phyloP scores from a whole-genome alignment of 2,329 filamentous ascomycete genomes.

The Aspergillus ibericus region DNA sequence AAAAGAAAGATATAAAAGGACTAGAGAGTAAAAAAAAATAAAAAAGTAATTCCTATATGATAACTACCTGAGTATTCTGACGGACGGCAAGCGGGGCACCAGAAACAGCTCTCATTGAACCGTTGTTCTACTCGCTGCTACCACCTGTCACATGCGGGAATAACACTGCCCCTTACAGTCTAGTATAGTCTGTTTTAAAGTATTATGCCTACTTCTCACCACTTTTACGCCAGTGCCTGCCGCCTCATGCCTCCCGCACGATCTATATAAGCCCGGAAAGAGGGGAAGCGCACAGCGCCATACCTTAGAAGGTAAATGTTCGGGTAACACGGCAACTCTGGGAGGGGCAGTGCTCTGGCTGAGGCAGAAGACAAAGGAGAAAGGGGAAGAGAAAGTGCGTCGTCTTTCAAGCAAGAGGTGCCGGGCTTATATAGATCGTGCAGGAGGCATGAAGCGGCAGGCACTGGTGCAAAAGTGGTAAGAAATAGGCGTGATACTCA shows the following conservation, averaged over 20 bases:
- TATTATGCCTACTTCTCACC: conserved; percentile 18
- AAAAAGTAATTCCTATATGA: no score
- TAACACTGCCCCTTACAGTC: conserved; percentile 17
- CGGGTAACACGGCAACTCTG: no score
- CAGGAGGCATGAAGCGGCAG: conserved; percentile 13
- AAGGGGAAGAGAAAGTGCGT: conserved; percentile 27
- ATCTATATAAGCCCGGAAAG: conserved; percentile 28
- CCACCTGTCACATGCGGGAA: conserved; percentile 18
- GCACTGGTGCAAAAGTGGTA: conserved; percentile 20
- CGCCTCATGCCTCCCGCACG: conserved; percentile 12
- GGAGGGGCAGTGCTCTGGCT: no score
- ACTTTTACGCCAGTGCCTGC: conserved; percentile 20
- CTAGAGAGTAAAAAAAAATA: no score
- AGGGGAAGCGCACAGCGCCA: neutral
- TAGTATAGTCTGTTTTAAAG: conserved; percentile 19
- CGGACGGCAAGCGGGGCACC: conserved; percentile 23
- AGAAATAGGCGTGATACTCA: conserved; percentile 18
- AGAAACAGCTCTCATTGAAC: conserved; percentile 22
- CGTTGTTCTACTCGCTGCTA: conserved; percentile 15
- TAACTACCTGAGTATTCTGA: no score
- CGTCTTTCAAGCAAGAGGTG: conserved; percentile 19
- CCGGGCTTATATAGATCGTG: conserved; percentile 28
- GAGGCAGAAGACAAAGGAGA: neutral
- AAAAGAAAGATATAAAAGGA: no score
- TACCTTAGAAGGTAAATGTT: no score